Conservation (phyloP, 371 early-diverging fungal species). For the Actinomortierella wolfii region DNA sequence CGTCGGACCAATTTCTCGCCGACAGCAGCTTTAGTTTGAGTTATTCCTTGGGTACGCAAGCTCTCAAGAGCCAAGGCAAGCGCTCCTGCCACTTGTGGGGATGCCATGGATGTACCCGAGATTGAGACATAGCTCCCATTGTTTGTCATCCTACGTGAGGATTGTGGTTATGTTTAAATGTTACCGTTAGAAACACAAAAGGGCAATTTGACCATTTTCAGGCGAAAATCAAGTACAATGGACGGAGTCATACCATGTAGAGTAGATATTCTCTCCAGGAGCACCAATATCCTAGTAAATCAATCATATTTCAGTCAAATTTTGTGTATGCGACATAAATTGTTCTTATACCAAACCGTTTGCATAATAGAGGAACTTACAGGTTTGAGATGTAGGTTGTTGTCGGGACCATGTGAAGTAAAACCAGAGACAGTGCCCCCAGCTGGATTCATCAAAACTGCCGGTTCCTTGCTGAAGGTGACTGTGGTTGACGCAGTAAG, state of each 20-base stretch:
- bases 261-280: conserved; percentile 37
- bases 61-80: conserved; percentile 50
- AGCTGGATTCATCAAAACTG: conserved; percentile 14
- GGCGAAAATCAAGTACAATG: neutral
- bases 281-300: conserved; percentile 26
- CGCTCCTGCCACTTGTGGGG: conserved; percentile 64
- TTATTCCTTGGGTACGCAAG: neutral
- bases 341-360: too few relatives aligned
- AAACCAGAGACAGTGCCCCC: conserved; percentile 22
- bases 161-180: neutral
- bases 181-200: neutral
- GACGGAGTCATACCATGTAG: conserved; percentile 20
- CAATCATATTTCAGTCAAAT: neutral
- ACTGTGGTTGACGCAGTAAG: conserved; percentile 3
- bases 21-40: neutral
- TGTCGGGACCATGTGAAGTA: conserved; percentile 31
- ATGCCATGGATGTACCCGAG: conserved; percentile 60
- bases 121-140: conserved; percentile 28
- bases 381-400: conserved; percentile 34
- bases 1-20: conserved; percentile 11
- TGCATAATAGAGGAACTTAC: conserved; percentile 9
- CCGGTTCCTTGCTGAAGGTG: conserved; percentile 1
- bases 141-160: conserved; percentile 6
- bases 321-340: too few relatives aligned
- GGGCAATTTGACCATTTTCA: neutral